Evolutionary conservation across 345 rosid species (phyloP), one percentile per base, ranked within the genome.

Genomic region (Hypericum perforatum): DNA sequence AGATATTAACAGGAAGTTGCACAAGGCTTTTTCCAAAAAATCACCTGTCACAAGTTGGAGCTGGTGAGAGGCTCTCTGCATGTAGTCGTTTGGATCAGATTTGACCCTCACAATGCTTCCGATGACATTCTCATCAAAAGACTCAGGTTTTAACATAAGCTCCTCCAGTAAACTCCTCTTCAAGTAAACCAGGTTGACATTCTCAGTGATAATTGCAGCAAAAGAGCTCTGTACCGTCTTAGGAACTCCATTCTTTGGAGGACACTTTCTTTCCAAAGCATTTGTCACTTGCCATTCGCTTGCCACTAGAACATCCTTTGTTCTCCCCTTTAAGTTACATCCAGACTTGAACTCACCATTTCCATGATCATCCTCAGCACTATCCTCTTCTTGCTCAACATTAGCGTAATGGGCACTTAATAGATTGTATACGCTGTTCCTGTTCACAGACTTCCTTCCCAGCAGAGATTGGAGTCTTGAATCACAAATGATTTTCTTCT

Each of bases 81-180:
- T 16, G 65, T 53, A 63, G 53, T 67, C 77, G 41, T 69, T 49
- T 1, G 78, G 79, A 56, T 75, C 70, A 10, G 70, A 49, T 62
- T 65, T 73, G 41, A 75, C 67, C 61, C 79, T 77, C 41, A 82
- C 81, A 40, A 82, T 75, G 64, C 80, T 73, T 63, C 89, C 81
- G 0, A 64, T 54, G n/a, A 79, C 57, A 61, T 77, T 82, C 8
- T 39, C 64, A 15, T 65, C 68, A 61, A 80, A 80, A 12, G 58
- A 67, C 29, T 73, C 77, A 5, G 62, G 59, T 36, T 79, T 64
- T 70, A 69, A 71, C 6, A 52, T 52, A 46, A 82, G 62, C 66
- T 77, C 78, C 61, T 72, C 66, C 22, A 76, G 68, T 41, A 74
- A 57, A 65, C 78, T 74, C 68, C 63, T 74, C 55, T 58, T 72